Evolutionary conservation across 2,329 filamentous ascomycete genomes (phyloP).

Genomic region (Onygena corvina): DNA sequence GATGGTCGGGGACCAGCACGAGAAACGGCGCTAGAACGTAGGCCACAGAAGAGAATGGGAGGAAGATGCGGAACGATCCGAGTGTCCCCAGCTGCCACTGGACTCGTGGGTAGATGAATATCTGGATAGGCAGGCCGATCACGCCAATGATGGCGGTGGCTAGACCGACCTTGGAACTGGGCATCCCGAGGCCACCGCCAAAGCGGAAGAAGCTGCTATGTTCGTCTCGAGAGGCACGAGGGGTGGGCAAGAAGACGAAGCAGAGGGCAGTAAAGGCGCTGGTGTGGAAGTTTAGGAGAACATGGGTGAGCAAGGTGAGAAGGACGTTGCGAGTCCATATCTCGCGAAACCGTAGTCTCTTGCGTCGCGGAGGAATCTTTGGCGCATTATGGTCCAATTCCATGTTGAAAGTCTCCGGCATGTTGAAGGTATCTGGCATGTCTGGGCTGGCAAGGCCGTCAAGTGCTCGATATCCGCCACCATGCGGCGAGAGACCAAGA

Average conservation of each 20-base stretch:
- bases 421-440: constrained; percentile 24
- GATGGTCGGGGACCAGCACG: constrained; percentile 49
- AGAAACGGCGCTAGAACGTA: constrained; percentile 62
- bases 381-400: no score
- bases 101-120: constrained; percentile 57
- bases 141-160: constrained; percentile 65
- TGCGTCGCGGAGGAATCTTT: constrained; percentile 25
- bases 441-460: constrained; percentile 17
- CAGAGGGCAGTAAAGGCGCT: constrained; percentile 66
- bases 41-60: constrained; percentile 57
- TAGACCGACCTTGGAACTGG: constrained; percentile 58
- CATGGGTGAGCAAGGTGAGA: constrained; percentile 50
- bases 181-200: constrained; percentile 62
- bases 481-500: constrained; percentile 19
- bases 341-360: constrained; percentile 36
- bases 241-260: constrained; percentile 65
- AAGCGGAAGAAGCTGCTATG: constrained; percentile 44
- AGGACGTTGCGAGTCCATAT: constrained; percentile 45
- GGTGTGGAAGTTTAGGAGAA: constrained; percentile 60
- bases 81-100: constrained; percentile 57
- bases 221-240: constrained; percentile 43
- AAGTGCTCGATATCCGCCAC: constrained; percentile 29
- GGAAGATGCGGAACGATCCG: constrained; percentile 53
- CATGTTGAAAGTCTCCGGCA: constrained; percentile 8
- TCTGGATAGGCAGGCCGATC: constrained; percentile 62